Conservation (phyloP, 805 yeast genomes). For the Alloascoidea hylecoeti region DNA sequence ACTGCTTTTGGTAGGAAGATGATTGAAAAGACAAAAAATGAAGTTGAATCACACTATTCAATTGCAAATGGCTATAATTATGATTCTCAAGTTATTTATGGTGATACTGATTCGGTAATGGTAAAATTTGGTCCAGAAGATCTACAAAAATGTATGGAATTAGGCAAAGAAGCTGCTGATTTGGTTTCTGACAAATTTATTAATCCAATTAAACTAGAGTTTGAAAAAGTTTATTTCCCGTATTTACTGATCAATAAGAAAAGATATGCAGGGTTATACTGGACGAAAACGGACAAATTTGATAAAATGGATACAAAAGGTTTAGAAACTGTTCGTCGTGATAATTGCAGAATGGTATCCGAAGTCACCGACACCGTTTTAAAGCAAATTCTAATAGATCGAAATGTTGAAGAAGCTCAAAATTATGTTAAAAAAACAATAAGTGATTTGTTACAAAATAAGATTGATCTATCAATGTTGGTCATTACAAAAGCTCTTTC, state of each 20-base stretch:
- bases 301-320: conserved; percentile 99
- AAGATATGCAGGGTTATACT: conserved; percentile 91
- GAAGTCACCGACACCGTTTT: conserved; percentile 87
- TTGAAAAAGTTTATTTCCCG: conserved; percentile 94
- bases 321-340: conserved; percentile 96
- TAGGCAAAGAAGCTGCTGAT: conserved; percentile 92
- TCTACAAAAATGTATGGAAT: conserved; percentile 69
- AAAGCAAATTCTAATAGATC: conserved; percentile 70
- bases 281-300: conserved; percentile 86
- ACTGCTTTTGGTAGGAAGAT: conserved; percentile 94
- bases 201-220: conserved; percentile 86
- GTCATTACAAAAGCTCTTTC: conserved; percentile 91
- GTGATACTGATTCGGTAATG: conserved; percentile 99
- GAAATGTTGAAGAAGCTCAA: conserved; percentile 79
- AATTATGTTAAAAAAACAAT: conserved; percentile 75
- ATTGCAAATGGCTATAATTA: conserved; percentile 52
- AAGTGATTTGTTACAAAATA: conserved; percentile 80
- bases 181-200: conserved; percentile 66
- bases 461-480: conserved; percentile 83
- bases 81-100: conserved; percentile 87
- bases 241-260: conserved; percentile 88
- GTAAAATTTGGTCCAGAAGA: conserved; percentile 86
- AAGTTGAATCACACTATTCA: conserved; percentile 68
- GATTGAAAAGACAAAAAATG: conserved; percentile 85
- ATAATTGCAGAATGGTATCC: conserved; percentile 89